A percentile compares a stretch with the other conserved stretches of the same genome.
phyloP scores from a whole-genome alignment of 1,139 yeast species.

The Meyerozyma elateridarum region DNA sequence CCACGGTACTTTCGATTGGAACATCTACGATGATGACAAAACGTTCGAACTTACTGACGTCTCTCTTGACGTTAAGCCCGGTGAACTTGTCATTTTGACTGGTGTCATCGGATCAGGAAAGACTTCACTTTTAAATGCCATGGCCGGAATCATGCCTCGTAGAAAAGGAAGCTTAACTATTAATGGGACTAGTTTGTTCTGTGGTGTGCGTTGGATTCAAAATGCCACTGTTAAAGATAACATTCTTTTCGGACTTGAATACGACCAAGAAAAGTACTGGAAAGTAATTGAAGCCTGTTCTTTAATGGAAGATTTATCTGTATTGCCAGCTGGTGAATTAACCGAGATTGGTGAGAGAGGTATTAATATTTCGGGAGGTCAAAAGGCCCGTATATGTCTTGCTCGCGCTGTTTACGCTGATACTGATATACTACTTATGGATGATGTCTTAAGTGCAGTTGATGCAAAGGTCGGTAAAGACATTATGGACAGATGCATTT shows the following conservation, averaged over 20 bases:
- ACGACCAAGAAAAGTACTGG: constrained; percentile 25
- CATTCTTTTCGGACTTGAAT: constrained; percentile 34
- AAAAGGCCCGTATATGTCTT: constrained; percentile 38
- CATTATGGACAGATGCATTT: constrained; percentile 30
- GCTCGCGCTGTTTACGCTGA: constrained; percentile 40
- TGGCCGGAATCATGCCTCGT: constrained; percentile 35
- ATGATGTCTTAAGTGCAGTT: constrained; percentile 41
- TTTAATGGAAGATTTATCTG: constrained; percentile 32
- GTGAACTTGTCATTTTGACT: constrained; percentile 36
- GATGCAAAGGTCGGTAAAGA: constrained; percentile 39
- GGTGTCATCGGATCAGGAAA: constrained; percentile 42
- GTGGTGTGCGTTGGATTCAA: constrained; percentile 42
- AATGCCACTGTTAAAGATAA: constrained; percentile 42
- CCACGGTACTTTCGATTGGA: constrained; percentile 33
- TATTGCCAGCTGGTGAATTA: constrained; percentile 31
- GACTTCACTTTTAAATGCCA: constrained; percentile 33
- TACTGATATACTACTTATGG: constrained; percentile 30
- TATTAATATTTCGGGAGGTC: constrained; percentile 40
- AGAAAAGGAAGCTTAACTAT: constrained; percentile 22
- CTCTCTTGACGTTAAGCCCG: constrained; percentile 22
- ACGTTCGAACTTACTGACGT: constrained; percentile 31
- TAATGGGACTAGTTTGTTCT: constrained; percentile 26
- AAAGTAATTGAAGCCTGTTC: constrained; percentile 35
- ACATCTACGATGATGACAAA: constrained; percentile 8
- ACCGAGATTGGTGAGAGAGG: constrained; percentile 44